These are phyloP conservation scores for Hygrocybe punicea DNA, from an alignment of 768 basidiomycete genomes.

Conservation along the genomic window DNA sequence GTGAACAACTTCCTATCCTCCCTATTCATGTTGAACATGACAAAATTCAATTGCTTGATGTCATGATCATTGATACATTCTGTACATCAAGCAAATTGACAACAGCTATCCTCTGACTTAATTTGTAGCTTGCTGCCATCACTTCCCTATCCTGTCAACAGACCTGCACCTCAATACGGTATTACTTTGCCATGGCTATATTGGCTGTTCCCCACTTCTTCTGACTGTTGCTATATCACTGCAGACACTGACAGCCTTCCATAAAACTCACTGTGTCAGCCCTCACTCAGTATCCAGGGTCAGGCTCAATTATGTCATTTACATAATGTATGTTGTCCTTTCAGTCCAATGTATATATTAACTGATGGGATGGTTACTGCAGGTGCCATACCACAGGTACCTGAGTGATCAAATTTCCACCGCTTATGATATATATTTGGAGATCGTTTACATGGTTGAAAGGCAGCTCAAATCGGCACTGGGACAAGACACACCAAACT, in stretches of 20 bases:
- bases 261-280: constrained; percentile 15
- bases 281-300: constrained; percentile 25
- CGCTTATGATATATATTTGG: constrained; percentile 25
- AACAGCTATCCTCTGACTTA: too few relatives aligned
- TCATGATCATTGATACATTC: not conserved
- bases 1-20: not conserved
- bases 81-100: not conserved
- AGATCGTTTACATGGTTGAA: constrained; percentile 9
- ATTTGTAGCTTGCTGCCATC: too few relatives aligned
- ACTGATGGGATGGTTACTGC: too few relatives aligned
- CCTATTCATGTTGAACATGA: not conserved
- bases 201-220: too few relatives aligned
- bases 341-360: too few relatives aligned
- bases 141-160: not conserved
- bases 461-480: too few relatives aligned
- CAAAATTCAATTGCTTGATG: not conserved
- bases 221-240: constrained; percentile 6
- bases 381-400: constrained; percentile 13
- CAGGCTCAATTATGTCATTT: constrained; percentile 31
- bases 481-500: constrained; percentile 19
- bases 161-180: too few relatives aligned
- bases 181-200: too few relatives aligned
- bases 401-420: constrained; percentile 22
- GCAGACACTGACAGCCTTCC: constrained; percentile 22
- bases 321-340: too few relatives aligned